Base-by-base conservation (phyloP, 2,329 filamentous ascomycete genomes). In the Aspergillus ochraceoroseus region DNA sequence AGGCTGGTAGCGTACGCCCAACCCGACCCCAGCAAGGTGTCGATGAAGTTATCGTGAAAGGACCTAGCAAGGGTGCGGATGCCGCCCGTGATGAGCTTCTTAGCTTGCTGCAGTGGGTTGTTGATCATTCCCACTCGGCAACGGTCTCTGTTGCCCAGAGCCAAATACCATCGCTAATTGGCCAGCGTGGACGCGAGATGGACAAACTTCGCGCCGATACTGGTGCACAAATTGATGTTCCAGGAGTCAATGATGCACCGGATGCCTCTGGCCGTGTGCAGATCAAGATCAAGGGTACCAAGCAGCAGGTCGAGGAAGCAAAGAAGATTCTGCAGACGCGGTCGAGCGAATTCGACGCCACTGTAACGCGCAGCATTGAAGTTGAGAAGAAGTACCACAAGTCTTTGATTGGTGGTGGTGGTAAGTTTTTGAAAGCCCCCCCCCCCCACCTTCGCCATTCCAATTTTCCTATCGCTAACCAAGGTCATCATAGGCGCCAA, bases 371-470 rank as follows among this genome's bases (percentile, higher is more conserved):
- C 69, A 87, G 81, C 8, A 73, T 98, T 33, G 85, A 94, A 22
- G 81, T 98, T n/a, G 89, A 96, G 54, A 86, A 87, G 71, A 95
- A 94, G 72, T 81, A 92, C 66, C 92, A 98, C 70, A 65, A 65
- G 67, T 79, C 83, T 38, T 74, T 98, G 49, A 98, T 98, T 65
- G 92, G 92, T 47, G 73, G 82, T 51, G 85, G 85, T 61, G 92
- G 88, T 89, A 76, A 70, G 85, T 71, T 55, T 32, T 7, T 20
- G n/a, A n/a, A n/a, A n/a, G n/a, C 6, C 7, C n/a, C 29, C 32
- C 25, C 26, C 4, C 23, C 8, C n/a, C 5, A 22, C 20, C 5
- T 22, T 5, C 9, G 20, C 20, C 18, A 18, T 25, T 12, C 68
- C 76, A 64, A 80, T 49, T 18, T 22, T 26, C n/a, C n/a, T n/a